A percentile compares a stretch with the other conserved stretches of the same genome.
Conservation (phyloP, 768 basidiomycete species). For the Pleurotus platypus region DNA sequence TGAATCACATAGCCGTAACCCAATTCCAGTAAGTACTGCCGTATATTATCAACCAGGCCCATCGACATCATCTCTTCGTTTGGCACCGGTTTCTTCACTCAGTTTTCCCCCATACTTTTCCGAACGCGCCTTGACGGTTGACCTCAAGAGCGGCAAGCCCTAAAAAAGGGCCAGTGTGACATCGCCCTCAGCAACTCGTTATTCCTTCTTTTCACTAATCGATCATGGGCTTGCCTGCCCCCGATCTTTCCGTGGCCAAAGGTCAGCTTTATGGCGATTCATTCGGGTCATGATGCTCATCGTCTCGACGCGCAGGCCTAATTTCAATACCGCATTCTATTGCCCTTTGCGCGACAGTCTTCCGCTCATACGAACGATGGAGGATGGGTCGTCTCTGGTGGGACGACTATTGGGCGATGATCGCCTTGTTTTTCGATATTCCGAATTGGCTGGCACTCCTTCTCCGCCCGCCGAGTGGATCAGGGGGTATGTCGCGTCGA, state of each 20-base stretch:
- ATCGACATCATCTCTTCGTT: neutral
- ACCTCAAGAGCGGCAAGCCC: neutral
- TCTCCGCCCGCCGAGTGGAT: conserved; percentile 11
- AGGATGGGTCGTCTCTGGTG: conserved; percentile 15
- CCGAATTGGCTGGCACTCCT: conserved; percentile 3
- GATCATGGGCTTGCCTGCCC: neutral
- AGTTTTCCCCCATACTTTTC: neutral
- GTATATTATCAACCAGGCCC: neutral
- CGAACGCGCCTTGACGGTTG: neutral
- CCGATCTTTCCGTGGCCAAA: neutral
- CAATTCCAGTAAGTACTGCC: neutral
- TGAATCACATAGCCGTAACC: neutral
- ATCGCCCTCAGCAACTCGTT: no score
- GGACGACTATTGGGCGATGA: conserved; percentile 16
- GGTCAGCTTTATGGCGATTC: neutral
- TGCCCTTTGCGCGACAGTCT: conserved; percentile 14
- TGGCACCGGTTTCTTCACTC: neutral
- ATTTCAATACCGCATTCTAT: conserved; percentile 1
- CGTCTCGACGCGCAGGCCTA: neutral
- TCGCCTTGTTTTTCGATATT: conserved; percentile 13
- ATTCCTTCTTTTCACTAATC: neutral
- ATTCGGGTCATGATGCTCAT: no score
- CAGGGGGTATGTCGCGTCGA: neutral
- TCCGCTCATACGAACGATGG: conserved; percentile 14
- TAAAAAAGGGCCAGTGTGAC: no score